These are phyloP conservation scores for Baorangia bicolor DNA, from an alignment of 768 basidiomycete species.

Conservation along the genomic window DNA sequence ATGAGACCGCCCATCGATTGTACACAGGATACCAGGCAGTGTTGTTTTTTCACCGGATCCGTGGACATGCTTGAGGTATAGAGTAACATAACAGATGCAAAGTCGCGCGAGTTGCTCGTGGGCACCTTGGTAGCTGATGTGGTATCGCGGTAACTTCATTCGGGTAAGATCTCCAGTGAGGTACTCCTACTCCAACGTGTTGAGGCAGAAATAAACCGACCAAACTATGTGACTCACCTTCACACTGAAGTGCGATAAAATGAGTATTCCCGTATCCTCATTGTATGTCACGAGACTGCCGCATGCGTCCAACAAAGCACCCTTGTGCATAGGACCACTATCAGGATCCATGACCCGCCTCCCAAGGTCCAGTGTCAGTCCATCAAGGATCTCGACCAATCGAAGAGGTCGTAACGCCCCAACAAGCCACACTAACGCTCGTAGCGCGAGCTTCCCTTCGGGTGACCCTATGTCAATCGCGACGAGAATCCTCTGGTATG, in stretches of 20 bases:
- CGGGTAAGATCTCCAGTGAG: conserved; percentile 1
- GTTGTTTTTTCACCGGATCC: not conserved
- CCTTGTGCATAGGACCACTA: conserved; percentile 1
- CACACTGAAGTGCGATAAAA: conserved; percentile 25
- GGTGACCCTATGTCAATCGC: conserved; percentile 3
- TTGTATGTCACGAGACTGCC: conserved; percentile 16
- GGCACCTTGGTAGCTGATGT: conserved; percentile 1
- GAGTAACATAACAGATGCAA: conserved; percentile 3
- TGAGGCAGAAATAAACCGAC: not conserved
- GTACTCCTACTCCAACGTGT: conserved; percentile 10
- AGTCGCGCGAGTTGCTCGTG: conserved; percentile 6
- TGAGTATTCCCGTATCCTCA: conserved; percentile 5
- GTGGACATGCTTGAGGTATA: conserved; percentile 1
- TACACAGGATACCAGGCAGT: not conserved
- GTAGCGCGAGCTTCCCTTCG: not conserved
- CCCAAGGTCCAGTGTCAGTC: conserved; percentile 11
- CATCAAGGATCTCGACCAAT: too few species aligned
- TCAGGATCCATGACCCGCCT: conserved; percentile 3
- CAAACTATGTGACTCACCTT: conserved; percentile 8
- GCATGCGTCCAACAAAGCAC: conserved; percentile 12
- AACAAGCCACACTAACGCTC: too few species aligned
- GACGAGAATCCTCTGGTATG: conserved; percentile 19
- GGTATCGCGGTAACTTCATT: not conserved
- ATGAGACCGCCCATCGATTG: not conserved
- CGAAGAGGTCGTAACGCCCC: too few species aligned